A percentile compares a stretch with the other conserved stretches of the same genome.
Conservation (phyloP, 2,329 filamentous ascomycete species). For the Cylindrodendrum hubeiense region DNA sequence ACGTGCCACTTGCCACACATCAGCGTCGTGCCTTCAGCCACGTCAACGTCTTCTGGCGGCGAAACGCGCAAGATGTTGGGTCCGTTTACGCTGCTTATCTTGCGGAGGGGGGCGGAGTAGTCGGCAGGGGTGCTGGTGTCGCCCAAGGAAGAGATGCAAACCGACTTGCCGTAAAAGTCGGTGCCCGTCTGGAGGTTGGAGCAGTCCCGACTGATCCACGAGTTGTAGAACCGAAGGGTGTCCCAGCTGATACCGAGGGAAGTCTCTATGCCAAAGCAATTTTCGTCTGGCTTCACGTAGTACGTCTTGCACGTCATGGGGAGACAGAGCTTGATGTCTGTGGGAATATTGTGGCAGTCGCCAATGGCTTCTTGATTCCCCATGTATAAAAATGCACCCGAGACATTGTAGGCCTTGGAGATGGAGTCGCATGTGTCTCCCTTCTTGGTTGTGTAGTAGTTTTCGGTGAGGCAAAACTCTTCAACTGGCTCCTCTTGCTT, state of each 20-base stretch:
- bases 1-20: conserved; percentile 20
- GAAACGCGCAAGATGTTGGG: not conserved
- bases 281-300: conserved; percentile 12
- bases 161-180: conserved; percentile 26
- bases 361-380: conserved; percentile 26
- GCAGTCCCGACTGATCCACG: conserved; percentile 21
- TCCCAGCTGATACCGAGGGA: conserved; percentile 6
- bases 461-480: conserved; percentile 14
- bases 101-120: not conserved
- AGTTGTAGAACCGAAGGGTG: conserved; percentile 21
- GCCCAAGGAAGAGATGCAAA: conserved; percentile 28
- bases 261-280: conserved; percentile 18
- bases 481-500: not conserved
- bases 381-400: conserved; percentile 29
- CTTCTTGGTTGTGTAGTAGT: conserved; percentile 13
- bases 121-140: not conserved
- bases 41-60: conserved; percentile 8
- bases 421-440: conserved; percentile 39
- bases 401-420: conserved; percentile 26
- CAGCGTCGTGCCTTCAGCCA: conserved; percentile 20
- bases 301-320: conserved; percentile 23
- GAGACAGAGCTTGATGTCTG: conserved; percentile 30
- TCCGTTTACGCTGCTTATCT: conserved; percentile 10
- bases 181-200: conserved; percentile 22
- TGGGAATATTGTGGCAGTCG: conserved; percentile 26